phyloP scores from a whole-genome alignment of 2,329 filamentous ascomycete genomes.

The Diplodia intermedia region DNA sequence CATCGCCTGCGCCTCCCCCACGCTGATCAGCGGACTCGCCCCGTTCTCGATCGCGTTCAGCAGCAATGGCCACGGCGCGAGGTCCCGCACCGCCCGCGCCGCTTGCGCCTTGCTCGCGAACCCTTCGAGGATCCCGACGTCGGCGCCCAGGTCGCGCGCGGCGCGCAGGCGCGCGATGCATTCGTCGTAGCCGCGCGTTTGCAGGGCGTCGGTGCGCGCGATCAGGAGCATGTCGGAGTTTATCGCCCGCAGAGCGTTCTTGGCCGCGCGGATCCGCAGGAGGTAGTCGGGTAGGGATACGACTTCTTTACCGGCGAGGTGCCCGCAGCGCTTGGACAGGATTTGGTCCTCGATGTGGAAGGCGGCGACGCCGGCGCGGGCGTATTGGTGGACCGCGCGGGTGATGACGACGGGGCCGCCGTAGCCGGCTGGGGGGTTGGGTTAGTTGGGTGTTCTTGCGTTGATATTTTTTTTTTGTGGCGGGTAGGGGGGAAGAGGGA shows the following conservation, averaged over 20 bases:
- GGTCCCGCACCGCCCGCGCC: conserved; percentile 53
- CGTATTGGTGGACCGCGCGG: conserved; percentile 57
- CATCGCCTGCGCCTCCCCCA: conserved; percentile 60
- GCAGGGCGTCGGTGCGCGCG: conserved; percentile 68
- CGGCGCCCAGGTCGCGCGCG: conserved; percentile 63
- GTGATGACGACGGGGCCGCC: background rate
- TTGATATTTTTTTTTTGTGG: too few species aligned
- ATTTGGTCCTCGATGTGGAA: conserved; percentile 71
- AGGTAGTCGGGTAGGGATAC: conserved; percentile 60
- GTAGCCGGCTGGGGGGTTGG: background rate
- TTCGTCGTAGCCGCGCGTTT: conserved; percentile 64
- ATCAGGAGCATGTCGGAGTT: conserved; percentile 68
- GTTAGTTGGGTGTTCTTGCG: background rate
- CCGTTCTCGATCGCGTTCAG: conserved; percentile 66
- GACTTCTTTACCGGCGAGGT: conserved; percentile 67
- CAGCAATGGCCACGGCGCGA: conserved; percentile 60
- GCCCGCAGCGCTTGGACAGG: conserved; percentile 69
- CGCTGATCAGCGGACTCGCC: conserved; percentile 60
- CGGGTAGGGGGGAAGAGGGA: background rate
- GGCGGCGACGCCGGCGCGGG: conserved; percentile 62
- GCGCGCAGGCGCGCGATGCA: conserved; percentile 58
- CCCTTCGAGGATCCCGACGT: conserved; percentile 67
- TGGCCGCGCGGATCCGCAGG: conserved; percentile 63
- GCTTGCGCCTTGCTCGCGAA: conserved; percentile 61
- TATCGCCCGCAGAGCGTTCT: conserved; percentile 56